These are phyloP conservation scores for Anthracocystis panici-leucophaei DNA, from an alignment of 1,284 basidiomycete species.

Conservation along the genomic window DNA sequence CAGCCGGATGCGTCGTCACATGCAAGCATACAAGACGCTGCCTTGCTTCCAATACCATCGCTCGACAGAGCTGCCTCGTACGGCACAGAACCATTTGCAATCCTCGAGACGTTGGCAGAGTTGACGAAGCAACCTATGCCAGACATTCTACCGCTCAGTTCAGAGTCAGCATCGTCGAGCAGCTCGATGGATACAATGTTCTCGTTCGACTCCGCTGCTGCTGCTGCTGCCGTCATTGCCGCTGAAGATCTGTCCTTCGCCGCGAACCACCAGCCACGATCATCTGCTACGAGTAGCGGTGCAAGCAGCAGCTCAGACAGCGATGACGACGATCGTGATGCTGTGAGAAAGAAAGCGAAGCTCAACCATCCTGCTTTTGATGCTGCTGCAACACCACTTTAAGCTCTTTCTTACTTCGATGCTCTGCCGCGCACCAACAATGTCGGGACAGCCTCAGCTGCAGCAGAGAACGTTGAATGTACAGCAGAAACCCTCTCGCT, in stretches of 20 bases:
- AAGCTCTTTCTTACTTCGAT: no score
- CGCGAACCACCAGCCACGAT: neutral
- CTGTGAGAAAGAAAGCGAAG: neutral
- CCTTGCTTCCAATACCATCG: neutral
- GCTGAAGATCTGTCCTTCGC: neutral
- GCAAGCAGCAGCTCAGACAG: no score
- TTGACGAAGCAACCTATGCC: slow-evolving; percentile 14
- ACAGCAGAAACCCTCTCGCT: slow-evolving; percentile 6
- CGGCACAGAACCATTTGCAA: slow-evolving; percentile 4
- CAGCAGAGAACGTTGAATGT: neutral
- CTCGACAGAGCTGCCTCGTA: neutral
- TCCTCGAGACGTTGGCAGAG: slow-evolving; percentile 14
- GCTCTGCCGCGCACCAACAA: neutral
- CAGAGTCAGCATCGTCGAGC: slow-evolving; percentile 5
- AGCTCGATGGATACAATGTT: slow-evolving; percentile 25
- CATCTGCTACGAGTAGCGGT: no score
- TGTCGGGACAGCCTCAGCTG: neutral
- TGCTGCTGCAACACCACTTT: no score
- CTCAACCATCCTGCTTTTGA: neutral
- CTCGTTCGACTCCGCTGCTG: slow-evolving; percentile 20
- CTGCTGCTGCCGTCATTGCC: neutral
- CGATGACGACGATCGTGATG: neutral
- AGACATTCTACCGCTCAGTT: slow-evolving; percentile 3
- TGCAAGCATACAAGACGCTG: neutral
- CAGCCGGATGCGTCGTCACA: neutral